Evolutionary conservation across 352 stramenopile genomes (phyloP).

Genomic region (Phytopythium sindhum): DNA sequence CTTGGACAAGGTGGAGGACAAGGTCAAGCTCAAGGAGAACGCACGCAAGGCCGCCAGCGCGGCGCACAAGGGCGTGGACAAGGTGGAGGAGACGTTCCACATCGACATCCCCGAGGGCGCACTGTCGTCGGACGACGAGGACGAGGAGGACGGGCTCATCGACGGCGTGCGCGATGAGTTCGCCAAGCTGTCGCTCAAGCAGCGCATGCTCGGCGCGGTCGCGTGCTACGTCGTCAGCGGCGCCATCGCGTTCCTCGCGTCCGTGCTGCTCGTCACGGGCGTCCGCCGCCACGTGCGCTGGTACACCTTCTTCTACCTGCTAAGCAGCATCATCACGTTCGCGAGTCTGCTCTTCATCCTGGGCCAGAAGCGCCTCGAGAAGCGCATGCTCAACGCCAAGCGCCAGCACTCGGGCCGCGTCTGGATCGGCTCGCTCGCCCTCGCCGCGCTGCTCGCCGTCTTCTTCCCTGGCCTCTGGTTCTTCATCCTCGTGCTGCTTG

Average conservation of each 20-base stretch:
- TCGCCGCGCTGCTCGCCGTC: conserved; percentile 42
- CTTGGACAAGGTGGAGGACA: conserved; percentile 16
- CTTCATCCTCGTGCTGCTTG: conserved; percentile 45
- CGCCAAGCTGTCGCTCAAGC: conserved; percentile 38
- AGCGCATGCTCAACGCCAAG: conserved; percentile 40
- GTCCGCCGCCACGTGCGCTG: conserved; percentile 37
- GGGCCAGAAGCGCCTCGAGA: conserved; percentile 31
- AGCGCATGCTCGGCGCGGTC: conserved; percentile 29
- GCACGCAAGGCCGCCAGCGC: neutral
- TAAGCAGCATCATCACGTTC: conserved; percentile 41
- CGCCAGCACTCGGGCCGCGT: conserved; percentile 23
- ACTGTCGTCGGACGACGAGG: conserved; percentile 28
- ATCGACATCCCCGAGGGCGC: conserved; percentile 32
- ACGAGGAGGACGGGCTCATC: conserved; percentile 38
- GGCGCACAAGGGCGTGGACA: conserved; percentile 17
- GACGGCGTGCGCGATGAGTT: conserved; percentile 32
- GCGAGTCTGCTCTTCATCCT: conserved; percentile 44
- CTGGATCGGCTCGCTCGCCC: conserved; percentile 39
- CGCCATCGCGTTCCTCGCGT: conserved; percentile 29
- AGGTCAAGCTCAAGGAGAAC: conserved; percentile 16
- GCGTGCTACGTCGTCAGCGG: conserved; percentile 35
- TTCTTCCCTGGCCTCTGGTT: conserved; percentile 41
- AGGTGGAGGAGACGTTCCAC: conserved; percentile 28
- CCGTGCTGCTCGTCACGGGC: conserved; percentile 31
- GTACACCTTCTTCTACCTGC: conserved; percentile 39